Base-by-base conservation (phyloP, 2,329 filamentous ascomycete genomes). In the Pyrenophora graminea region DNA sequence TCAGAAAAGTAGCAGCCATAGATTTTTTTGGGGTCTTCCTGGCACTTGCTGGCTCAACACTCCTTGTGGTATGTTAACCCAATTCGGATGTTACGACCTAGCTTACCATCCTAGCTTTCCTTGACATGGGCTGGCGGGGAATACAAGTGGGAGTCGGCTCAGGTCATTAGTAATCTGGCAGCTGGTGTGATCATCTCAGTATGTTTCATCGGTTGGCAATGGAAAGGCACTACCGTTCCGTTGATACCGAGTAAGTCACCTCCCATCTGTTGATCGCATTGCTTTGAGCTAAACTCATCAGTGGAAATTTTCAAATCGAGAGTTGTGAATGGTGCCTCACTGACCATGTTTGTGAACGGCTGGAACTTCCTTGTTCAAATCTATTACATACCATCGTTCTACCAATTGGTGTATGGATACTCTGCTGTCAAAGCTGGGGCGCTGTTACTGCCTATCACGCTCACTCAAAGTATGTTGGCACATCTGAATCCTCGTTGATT, bases 381-480 rank as follows among this genome's bases (percentile, higher is more conserved):
- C 1, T 87, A 85, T 67, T 87, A 83, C 58, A 67, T 87, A 3
- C 84, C 85, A 0, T 72, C 86, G 0, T 87, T 85, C 66, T 82
- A 83, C 36, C 84, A 87, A 57, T 84, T 85, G 45, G 82, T 79
- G 2, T 76, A 79, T 31, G 72, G 74, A n/a, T 76, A 74, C 64
- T 73, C 72, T 4, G 73, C 78, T 0, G 70, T 80, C 12, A 72
- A 74, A 18, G 83, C 84, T 2, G 84, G 83, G 1, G 75, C 57
- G 76, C 82, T 10, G 67, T 70, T 17, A 67, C 71, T 8, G 80
- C 86, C 66, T 66, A 78, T 67, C 18, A 68, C 61, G 0, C 64
- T 84, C 31, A 71, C 74, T 2, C 77, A 63, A 34, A 63, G 61
- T 63, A 51, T 37, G 60, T 48, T 2, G 27, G 10, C 2, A 17